Percentiles rank a stretch among this genome's conserved stretches.
Conservation (phyloP, 192 early-diverging fungal genomes). For the Coemansia sp. region DNA sequence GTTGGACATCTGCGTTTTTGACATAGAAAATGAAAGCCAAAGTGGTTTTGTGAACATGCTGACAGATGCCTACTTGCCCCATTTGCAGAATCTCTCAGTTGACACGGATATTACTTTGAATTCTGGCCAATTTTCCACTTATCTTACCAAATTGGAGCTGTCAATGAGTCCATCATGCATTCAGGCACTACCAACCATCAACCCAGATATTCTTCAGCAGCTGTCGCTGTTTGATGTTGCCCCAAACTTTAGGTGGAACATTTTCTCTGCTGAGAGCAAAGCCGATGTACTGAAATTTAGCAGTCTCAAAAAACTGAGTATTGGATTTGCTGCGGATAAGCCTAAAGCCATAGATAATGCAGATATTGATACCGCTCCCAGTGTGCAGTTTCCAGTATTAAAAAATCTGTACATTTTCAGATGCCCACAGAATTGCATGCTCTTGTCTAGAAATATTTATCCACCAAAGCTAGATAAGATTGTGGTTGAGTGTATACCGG, state of each 20-base stretch:
- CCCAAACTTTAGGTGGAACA: constrained; percentile 9
- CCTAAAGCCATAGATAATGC: neutral
- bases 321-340: neutral
- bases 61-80: neutral
- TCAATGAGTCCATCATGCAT: constrained; percentile 7
- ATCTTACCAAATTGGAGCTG: constrained; percentile 1
- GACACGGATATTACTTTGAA: constrained; percentile 2
- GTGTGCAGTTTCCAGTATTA: neutral
- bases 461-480: neutral
- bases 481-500: neutral
- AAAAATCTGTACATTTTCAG: neutral
- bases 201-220: constrained; percentile 1
- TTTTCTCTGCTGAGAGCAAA: neutral
- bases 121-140: neutral
- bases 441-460: constrained; percentile 2
- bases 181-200: constrained; percentile 3
- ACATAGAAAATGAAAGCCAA: neutral
- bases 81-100: neutral
- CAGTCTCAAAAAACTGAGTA: constrained; percentile 2
- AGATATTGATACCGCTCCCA: neutral
- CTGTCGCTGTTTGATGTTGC: constrained; percentile 13
- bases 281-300: neutral
- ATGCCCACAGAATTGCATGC: constrained; percentile 4
- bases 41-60: constrained; percentile 1
- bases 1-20: constrained; percentile 1